Conservation (phyloP, 2,329 filamentous ascomycete genomes). For the Rugonectria rugulosa region DNA sequence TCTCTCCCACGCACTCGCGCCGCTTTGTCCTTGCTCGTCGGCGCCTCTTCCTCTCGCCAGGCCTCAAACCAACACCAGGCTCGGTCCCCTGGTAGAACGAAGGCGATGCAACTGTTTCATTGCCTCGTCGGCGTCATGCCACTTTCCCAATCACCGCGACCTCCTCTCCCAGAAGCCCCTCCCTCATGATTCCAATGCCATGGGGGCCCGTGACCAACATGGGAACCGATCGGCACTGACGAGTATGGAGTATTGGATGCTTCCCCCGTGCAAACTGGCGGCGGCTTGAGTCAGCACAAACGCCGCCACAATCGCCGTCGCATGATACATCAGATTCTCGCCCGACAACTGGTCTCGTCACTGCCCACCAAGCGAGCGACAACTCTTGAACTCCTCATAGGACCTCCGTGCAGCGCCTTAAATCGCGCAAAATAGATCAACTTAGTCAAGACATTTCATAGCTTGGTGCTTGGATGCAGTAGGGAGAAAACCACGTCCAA, state of each 20-base stretch:
- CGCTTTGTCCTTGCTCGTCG: too few species aligned
- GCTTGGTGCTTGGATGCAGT: not conserved
- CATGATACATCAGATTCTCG: constrained; percentile 17
- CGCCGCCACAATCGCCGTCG: constrained; percentile 2
- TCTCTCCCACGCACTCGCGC: too few species aligned
- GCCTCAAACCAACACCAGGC: too few species aligned
- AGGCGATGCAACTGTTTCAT: too few species aligned
- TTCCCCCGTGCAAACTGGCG: not conserved
- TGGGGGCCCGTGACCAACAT: not conserved
- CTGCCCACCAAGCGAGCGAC: constrained; percentile 14
- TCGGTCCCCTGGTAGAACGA: too few species aligned
- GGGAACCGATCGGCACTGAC: constrained; percentile 11
- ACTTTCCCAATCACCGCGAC: too few species aligned
- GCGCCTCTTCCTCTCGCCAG: too few species aligned
- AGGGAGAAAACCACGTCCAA: constrained; percentile 9
- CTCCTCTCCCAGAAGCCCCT: not conserved
- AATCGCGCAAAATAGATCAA: constrained; percentile 17
- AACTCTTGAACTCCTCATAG: not conserved
- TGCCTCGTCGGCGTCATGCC: too few species aligned
- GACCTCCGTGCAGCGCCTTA: constrained; percentile 12
- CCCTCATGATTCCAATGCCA: not conserved
- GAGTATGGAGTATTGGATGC: constrained; percentile 4
- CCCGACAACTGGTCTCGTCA: not conserved
- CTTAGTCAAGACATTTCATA: not conserved
- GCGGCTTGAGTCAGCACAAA: not conserved